Percentiles rank a stretch among this genome's conserved stretches.
These are phyloP conservation scores for Pseudoscleropodium purum DNA, from an alignment of 225 moss, liverwort and hornwort species.

Conservation along the genomic window DNA sequence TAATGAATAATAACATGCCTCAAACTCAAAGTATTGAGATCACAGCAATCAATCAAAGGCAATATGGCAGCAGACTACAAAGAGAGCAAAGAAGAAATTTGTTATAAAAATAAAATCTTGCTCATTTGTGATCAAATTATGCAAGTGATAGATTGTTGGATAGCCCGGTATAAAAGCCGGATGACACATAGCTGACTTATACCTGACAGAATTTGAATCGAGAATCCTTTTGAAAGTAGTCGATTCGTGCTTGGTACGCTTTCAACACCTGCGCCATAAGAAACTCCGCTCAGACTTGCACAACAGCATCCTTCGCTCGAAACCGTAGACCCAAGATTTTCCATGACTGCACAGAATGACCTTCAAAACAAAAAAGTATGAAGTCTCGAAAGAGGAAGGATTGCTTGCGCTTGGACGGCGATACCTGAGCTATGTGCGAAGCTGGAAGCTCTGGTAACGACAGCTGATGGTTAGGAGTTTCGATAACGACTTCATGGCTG, in stretches of 20 bases:
- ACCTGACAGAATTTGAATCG: slow-evolving; percentile 55
- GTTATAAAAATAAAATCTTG: background rate
- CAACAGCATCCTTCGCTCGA: background rate
- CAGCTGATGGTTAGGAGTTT: slow-evolving; percentile 44
- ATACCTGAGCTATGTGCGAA: slow-evolving; percentile 25
- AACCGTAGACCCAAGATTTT: background rate
- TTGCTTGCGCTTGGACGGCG: background rate
- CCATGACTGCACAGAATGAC: background rate
- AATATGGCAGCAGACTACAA: background rate
- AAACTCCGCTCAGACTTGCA: background rate
- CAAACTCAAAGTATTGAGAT: background rate
- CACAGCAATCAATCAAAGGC: background rate
- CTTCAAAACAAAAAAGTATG: background rate
- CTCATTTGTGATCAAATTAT: background rate
- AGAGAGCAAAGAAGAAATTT: background rate
- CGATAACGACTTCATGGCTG: slow-evolving; percentile 62
- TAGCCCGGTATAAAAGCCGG: background rate
- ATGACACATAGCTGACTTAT: background rate
- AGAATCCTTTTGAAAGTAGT: slow-evolving; percentile 27
- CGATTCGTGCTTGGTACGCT: slow-evolving; percentile 49
- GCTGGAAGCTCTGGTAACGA: slow-evolving; percentile 27
- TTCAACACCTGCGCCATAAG: slow-evolving; percentile 17
- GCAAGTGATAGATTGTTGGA: background rate
- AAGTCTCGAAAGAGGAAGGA: background rate
- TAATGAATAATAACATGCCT: background rate